Conservation (phyloP, 2,329 filamentous ascomycete genomes). For the Pyrenochaeta sp. region DNA sequence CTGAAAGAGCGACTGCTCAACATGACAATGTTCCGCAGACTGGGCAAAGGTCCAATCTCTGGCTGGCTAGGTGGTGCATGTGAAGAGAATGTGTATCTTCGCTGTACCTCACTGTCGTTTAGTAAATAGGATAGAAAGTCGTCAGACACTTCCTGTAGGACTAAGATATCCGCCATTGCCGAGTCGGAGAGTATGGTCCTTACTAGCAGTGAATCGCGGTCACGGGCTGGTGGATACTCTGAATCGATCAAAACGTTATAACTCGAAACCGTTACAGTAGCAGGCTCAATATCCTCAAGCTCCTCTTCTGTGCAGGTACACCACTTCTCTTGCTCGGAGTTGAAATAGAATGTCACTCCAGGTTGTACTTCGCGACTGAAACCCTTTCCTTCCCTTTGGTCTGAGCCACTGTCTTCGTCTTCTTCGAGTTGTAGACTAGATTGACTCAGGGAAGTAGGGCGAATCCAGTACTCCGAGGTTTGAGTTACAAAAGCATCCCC, state of each 20-base stretch:
- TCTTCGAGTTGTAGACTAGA: neutral
- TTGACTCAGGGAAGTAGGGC: neutral
- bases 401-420: neutral
- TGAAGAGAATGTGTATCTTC: slow-evolving; percentile 64
- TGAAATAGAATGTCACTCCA: slow-evolving; percentile 44
- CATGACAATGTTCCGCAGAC: slow-evolving; percentile 68
- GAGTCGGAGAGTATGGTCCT: slow-evolving; percentile 43
- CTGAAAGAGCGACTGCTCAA: slow-evolving; percentile 65
- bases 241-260: slow-evolving; percentile 57
- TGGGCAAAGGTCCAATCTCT: slow-evolving; percentile 65
- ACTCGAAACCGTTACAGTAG: slow-evolving; percentile 47
- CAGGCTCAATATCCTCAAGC: slow-evolving; percentile 4
- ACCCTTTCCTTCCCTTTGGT: neutral
- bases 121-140: slow-evolving; percentile 68
- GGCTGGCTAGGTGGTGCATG: slow-evolving; percentile 64
- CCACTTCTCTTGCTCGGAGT: slow-evolving; percentile 37
- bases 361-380: slow-evolving; percentile 26
- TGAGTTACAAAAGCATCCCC: slow-evolving; percentile 1
- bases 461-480: slow-evolving; percentile 26
- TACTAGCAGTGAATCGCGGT: slow-evolving; percentile 50
- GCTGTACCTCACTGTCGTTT: slow-evolving; percentile 54
- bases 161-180: slow-evolving; percentile 50
- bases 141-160: slow-evolving; percentile 71
- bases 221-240: slow-evolving; percentile 44
- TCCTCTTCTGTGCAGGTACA: neutral